A percentile compares a stretch with the other conserved stretches of the same genome.
Conservation (phyloP, 352 stramenopile genomes). For the Albugo candida region DNA sequence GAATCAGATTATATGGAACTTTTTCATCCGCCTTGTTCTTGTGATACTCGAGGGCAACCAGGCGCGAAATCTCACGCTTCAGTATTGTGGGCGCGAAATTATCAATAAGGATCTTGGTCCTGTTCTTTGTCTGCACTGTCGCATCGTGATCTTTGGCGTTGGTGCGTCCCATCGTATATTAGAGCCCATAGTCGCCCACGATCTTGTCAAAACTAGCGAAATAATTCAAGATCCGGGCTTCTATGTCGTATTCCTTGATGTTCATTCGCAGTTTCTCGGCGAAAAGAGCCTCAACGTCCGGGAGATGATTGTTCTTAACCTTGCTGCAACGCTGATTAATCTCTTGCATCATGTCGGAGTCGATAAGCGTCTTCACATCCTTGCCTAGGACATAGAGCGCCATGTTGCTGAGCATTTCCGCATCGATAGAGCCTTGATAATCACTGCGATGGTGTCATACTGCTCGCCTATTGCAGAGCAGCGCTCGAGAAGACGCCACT, state of each 20-base stretch:
- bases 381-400: slow-evolving; percentile 7
- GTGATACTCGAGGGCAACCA: slow-evolving; percentile 4
- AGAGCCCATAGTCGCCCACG: too few relatives aligned
- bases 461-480: too few relatives aligned
- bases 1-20: slow-evolving; percentile 3
- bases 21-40: slow-evolving; percentile 2
- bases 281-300: slow-evolving; percentile 6
- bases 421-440: too few relatives aligned
- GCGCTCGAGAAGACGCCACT: background rate
- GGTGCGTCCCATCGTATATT: too few relatives aligned
- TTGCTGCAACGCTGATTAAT: slow-evolving; percentile 1
- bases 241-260: too few relatives aligned
- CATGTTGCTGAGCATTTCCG: too few relatives aligned
- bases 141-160: too few relatives aligned
- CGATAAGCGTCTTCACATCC: slow-evolving; percentile 1
- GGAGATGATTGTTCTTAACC: slow-evolving; percentile 8
- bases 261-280: slow-evolving; percentile 4
- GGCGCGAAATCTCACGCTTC: slow-evolving; percentile 3
- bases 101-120: slow-evolving; percentile 3
- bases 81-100: slow-evolving; percentile 5
- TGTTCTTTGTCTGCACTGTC: too few relatives aligned
- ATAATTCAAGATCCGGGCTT: too few relatives aligned
- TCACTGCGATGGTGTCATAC: too few relatives aligned
- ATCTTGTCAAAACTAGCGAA: too few relatives aligned
- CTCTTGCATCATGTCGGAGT: slow-evolving; percentile 4